These are phyloP conservation scores for Colletotrichum salicis DNA, from an alignment of 2,329 filamentous ascomycete genomes.

Conservation along the genomic window DNA sequence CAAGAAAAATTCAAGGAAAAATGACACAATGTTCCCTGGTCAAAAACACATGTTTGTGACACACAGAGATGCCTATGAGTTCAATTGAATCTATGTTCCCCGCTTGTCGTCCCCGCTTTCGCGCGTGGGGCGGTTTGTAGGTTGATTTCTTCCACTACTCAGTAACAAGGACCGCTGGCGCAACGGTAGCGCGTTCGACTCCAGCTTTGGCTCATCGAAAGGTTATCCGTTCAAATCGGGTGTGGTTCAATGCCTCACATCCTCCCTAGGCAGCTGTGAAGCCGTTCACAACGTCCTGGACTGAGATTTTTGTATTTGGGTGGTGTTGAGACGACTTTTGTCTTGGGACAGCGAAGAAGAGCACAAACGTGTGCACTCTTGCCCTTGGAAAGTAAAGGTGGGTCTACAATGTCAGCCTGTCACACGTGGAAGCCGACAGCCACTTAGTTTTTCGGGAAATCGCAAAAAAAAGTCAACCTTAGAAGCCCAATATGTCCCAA, in stretches of 20 bases:
- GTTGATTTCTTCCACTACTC: too few relatives aligned
- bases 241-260: conserved; percentile 3
- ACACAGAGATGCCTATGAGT: neutral
- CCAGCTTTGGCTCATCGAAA: conserved; percentile 3
- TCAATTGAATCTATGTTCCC: neutral
- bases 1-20: neutral
- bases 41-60: neutral
- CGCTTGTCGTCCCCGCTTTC: neutral
- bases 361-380: neutral
- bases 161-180: conserved; percentile 11
- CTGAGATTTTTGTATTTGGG: neutral
- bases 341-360: neutral
- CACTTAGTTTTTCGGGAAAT: too few relatives aligned
- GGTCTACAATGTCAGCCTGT: neutral
- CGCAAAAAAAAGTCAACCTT: neutral
- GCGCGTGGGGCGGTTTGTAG: neutral
- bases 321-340: neutral
- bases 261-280: neutral
- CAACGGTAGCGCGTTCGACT: conserved; percentile 30
- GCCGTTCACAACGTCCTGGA: fast-evolving
- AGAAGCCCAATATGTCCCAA: neutral
- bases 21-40: neutral
- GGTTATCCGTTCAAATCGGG: conserved; percentile 31
- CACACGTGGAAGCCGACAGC: neutral
- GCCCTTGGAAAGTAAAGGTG: too few relatives aligned